phyloP scores from a whole-genome alignment of 768 basidiomycete species.

The Hysterangium stoloniferum region DNA sequence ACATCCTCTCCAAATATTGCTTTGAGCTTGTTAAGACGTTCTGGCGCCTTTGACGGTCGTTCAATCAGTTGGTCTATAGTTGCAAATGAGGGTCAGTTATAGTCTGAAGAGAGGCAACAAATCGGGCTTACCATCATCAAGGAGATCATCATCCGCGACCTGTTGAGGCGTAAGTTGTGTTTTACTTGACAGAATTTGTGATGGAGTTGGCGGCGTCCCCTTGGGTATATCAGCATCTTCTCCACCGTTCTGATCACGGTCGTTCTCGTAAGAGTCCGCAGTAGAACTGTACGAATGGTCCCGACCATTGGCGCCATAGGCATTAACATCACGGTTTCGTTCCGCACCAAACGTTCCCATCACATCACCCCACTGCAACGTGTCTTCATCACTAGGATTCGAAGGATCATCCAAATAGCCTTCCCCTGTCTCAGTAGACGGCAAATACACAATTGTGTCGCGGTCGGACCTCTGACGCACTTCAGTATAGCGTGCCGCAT shows the following conservation, averaged over 20 bases:
- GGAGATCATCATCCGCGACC: slow-evolving; percentile 2
- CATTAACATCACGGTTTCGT: background rate
- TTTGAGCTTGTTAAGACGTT: slow-evolving; percentile 43
- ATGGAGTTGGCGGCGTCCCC: background rate
- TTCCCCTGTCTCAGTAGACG: background rate
- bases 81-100: too few relatives aligned
- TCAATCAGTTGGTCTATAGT: background rate
- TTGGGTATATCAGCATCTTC: background rate
- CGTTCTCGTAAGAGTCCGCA: background rate
- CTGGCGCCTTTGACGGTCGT: background rate
- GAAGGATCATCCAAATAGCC: background rate
- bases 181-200: background rate
- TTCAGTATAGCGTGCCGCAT: background rate
- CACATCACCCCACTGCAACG: slow-evolving; percentile 5
- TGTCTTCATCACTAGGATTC: slow-evolving; percentile 3
- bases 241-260: background rate
- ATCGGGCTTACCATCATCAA: slow-evolving; percentile 1
- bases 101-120: background rate
- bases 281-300: slow-evolving; percentile 1
- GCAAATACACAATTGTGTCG: background rate
- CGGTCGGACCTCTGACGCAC: background rate
- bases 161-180: background rate
- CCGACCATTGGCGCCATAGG: background rate
- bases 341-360: background rate
- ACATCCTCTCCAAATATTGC: slow-evolving; percentile 59